Conservation (phyloP, 2,329 filamentous ascomycete genomes). For the Xylariales sp. region DNA sequence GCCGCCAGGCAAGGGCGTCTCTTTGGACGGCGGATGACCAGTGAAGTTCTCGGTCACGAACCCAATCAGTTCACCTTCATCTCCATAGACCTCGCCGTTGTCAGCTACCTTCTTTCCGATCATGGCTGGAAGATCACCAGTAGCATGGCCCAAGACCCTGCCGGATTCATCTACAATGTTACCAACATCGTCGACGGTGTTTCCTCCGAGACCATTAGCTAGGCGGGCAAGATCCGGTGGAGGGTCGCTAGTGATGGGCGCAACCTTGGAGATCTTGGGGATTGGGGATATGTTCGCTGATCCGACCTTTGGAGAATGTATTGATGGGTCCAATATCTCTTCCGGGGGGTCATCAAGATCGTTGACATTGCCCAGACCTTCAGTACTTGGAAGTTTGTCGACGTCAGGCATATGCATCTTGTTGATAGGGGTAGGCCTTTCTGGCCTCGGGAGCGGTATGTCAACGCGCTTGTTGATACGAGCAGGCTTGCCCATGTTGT, state of each 20-base stretch:
- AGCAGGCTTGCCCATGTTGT: slow-evolving; percentile 27
- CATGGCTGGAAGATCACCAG: slow-evolving; percentile 52
- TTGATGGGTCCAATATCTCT: slow-evolving; percentile 26
- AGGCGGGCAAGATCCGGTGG: slow-evolving; percentile 27
- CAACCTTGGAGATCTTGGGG: slow-evolving; percentile 37
- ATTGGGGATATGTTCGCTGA: slow-evolving; percentile 37
- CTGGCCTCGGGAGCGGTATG: slow-evolving; percentile 24
- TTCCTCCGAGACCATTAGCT: slow-evolving; percentile 39
- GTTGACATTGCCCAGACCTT: slow-evolving; percentile 17
- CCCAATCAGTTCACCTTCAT: slow-evolving; percentile 37
- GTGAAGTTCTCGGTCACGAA: slow-evolving; percentile 40
- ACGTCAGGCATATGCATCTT: slow-evolving; percentile 19
- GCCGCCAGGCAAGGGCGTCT: slow-evolving; percentile 22
- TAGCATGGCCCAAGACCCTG: slow-evolving; percentile 46
- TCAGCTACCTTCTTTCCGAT: slow-evolving; percentile 42
- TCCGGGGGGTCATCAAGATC: slow-evolving; percentile 25
- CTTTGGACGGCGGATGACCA: slow-evolving; percentile 16
- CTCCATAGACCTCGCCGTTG: slow-evolving; percentile 42
- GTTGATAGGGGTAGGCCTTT: slow-evolving; percentile 10
- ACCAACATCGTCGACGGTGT: slow-evolving; percentile 48
- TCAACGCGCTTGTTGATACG: slow-evolving; percentile 26
- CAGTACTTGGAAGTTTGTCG: slow-evolving; percentile 17
- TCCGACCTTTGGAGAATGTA: slow-evolving; percentile 22
- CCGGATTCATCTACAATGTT: slow-evolving; percentile 47
- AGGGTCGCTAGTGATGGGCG: slow-evolving; percentile 30